phyloP scores from a whole-genome alignment of 768 basidiomycete genomes.

The Calocera cornea region DNA sequence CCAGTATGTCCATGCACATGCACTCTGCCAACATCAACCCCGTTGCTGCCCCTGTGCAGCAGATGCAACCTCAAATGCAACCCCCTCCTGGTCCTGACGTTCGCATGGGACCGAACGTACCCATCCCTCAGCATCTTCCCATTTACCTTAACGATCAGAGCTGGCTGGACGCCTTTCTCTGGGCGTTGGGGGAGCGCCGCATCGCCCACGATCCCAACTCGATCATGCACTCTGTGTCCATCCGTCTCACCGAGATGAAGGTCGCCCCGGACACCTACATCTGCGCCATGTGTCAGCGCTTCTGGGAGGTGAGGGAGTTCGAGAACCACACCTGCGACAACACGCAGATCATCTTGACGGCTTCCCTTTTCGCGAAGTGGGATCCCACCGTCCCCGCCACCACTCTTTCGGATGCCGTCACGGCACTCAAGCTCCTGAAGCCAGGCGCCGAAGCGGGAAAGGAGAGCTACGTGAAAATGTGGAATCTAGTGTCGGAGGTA shows the following conservation, averaged over 20 bases:
- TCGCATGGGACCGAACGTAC: background rate
- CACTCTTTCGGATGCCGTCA: background rate
- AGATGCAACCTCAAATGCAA: background rate
- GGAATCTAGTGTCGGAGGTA: background rate
- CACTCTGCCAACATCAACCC: too few relatives aligned
- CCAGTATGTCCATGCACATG: too few relatives aligned
- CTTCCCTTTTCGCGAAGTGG: background rate
- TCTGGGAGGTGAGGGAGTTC: background rate
- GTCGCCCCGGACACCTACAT: background rate
- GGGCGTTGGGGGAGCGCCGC: background rate
- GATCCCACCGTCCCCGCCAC: background rate
- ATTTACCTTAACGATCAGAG: background rate
- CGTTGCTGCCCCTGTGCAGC: background rate
- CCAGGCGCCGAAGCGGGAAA: background rate
- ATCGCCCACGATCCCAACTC: slow-evolving; percentile 2
- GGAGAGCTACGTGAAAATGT: background rate
- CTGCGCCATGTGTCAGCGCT: background rate
- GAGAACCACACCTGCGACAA: background rate
- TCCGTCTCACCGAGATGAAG: background rate
- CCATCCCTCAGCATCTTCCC: background rate
- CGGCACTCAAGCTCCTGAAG: background rate
- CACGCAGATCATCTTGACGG: background rate
- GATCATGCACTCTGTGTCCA: background rate
- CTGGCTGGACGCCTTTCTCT: slow-evolving; percentile 1
- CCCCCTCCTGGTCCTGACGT: background rate